Evolutionary conservation across 2,329 filamentous ascomycete genomes (phyloP).

Genomic region (Biscogniauxia mediterranea): DNA sequence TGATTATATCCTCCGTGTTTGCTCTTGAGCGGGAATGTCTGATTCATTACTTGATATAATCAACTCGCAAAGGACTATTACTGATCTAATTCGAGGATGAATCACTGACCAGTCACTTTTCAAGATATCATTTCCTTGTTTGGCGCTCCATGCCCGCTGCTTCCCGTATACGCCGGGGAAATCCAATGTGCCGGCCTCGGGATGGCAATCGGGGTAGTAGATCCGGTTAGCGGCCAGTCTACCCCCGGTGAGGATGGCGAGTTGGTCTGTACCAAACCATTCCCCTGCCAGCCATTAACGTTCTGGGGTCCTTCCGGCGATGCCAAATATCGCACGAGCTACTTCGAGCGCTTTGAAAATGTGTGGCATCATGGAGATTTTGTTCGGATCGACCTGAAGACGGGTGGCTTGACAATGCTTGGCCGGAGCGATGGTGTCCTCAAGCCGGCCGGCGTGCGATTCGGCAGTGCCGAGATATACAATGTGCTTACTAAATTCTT

Average conservation of each 20-base stretch:
- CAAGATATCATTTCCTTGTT: conserved; percentile 91
- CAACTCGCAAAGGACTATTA: neutral
- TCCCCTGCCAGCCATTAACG: conserved; percentile 85
- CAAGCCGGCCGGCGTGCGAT: conserved; percentile 87
- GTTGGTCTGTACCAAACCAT: conserved; percentile 80
- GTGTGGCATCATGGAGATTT: conserved; percentile 98
- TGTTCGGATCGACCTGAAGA: conserved; percentile 65
- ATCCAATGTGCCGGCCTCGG: conserved; percentile 77
- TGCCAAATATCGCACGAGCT: conserved; percentile 76
- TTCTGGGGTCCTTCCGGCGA: conserved; percentile 78
- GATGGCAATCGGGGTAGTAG: conserved; percentile 69
- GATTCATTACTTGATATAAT: no score
- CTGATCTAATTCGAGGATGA: neutral
- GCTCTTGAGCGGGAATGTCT: neutral
- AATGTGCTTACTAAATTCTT: conserved; percentile 89
- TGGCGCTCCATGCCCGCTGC: conserved; percentile 75
- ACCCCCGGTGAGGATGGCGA: conserved; percentile 74
- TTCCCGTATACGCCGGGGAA: conserved; percentile 70
- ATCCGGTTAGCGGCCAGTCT: conserved; percentile 54
- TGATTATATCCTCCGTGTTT: neutral
- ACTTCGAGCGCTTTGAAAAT: conserved; percentile 79
- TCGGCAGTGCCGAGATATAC: conserved; percentile 94
- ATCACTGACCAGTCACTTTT: neutral
- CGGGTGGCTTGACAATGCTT: conserved; percentile 83
- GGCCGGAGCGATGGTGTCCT: conserved; percentile 89